Conservation (phyloP, 2,329 filamentous ascomycete species). For the Fusarium nanum region DNA sequence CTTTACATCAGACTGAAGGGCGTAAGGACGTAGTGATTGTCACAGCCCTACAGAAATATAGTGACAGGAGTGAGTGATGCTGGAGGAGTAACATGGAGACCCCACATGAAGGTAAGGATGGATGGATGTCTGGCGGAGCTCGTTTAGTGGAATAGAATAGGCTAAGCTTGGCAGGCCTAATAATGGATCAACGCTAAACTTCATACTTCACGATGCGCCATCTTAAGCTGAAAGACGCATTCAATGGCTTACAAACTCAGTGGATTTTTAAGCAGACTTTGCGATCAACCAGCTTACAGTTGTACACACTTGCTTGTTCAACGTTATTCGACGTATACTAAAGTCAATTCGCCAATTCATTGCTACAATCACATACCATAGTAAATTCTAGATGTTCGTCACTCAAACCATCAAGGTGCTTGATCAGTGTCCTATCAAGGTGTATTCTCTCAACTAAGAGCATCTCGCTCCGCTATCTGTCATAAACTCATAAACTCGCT, state of each 20-base stretch:
- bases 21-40: neutral
- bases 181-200: slow-evolving; percentile 7
- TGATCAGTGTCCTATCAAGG: slow-evolving; percentile 42
- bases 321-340: neutral
- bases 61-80: neutral
- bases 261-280: neutral
- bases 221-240: neutral
- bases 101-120: neutral
- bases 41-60: neutral
- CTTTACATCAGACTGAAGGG: neutral
- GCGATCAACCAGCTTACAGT: neutral
- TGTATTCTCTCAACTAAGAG: slow-evolving; percentile 27
- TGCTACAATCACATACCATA: neutral
- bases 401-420: slow-evolving; percentile 40
- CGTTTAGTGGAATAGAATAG: neutral
- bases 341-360: slow-evolving; percentile 34
- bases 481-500: slow-evolving; percentile 11
- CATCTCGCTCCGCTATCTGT: slow-evolving; percentile 28
- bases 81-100: neutral
- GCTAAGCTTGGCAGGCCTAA: neutral
- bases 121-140: neutral
- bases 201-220: neutral
- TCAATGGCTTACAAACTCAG: neutral
- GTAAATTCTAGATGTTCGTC: slow-evolving; percentile 19
- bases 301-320: neutral